phyloP scores from a whole-genome alignment of 1,284 basidiomycete genomes.

The Boletus semigastroideus region DNA sequence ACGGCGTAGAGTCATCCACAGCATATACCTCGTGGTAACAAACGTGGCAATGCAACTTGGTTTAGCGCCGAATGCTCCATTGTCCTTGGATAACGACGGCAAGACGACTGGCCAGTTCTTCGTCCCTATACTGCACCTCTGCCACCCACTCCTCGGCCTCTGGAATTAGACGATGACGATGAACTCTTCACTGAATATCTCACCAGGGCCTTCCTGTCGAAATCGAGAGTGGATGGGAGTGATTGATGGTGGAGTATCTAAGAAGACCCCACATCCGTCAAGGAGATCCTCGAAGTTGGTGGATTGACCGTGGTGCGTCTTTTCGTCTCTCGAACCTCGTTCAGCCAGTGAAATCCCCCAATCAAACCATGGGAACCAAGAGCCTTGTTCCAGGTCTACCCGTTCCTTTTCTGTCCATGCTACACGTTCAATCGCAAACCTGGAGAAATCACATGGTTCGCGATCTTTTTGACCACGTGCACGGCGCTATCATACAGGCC shows the following conservation, averaged over 20 bases:
- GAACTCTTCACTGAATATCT: slow-evolving; percentile 70
- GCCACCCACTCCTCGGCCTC: slow-evolving; percentile 27
- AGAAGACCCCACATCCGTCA: slow-evolving; percentile 88
- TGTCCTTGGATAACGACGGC: too few relatives aligned
- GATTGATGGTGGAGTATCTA: slow-evolving; percentile 89
- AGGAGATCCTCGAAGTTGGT: slow-evolving; percentile 88
- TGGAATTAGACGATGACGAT: slow-evolving; percentile 51
- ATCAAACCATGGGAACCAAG: slow-evolving; percentile 86
- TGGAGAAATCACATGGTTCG: slow-evolving; percentile 68
- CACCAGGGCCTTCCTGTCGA: slow-evolving; percentile 65
- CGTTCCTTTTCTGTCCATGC: slow-evolving; percentile 91
- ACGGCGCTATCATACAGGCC: neutral
- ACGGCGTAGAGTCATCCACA: too few relatives aligned
- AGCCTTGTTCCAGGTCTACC: slow-evolving; percentile 88
- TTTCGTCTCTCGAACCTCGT: neutral
- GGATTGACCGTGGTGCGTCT: slow-evolving; percentile 84
- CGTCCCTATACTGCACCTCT: slow-evolving; percentile 58
- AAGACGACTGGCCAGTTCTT: slow-evolving; percentile 51
- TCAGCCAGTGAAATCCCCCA: slow-evolving; percentile 93
- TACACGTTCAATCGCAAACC: slow-evolving; percentile 96
- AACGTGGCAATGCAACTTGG: too few relatives aligned
- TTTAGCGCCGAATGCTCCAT: too few relatives aligned
- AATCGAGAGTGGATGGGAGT: slow-evolving; percentile 80
- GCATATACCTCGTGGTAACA: too few relatives aligned
- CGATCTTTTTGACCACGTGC: too few relatives aligned